Conservation (phyloP, 2,329 filamentous ascomycete species). For the Colletotrichum phormii region DNA sequence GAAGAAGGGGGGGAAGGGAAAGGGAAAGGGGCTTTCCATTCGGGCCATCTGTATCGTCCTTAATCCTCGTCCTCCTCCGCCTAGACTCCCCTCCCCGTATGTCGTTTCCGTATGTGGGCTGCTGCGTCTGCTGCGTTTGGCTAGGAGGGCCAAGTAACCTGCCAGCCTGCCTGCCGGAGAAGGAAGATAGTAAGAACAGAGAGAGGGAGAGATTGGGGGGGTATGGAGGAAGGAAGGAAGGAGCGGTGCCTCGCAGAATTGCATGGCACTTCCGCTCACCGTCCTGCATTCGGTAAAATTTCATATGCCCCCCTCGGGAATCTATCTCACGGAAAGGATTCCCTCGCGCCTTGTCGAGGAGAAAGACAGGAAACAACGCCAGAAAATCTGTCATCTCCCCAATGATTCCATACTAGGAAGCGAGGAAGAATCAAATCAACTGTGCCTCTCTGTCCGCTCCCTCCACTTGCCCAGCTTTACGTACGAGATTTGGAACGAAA, state of each 20-base stretch:
- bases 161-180: neutral
- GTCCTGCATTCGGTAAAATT: neutral
- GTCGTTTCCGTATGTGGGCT: neutral
- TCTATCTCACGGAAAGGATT: neutral
- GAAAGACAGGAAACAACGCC: neutral
- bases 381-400: neutral
- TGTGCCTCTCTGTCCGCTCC: constrained; percentile 2
- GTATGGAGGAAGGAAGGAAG: neutral
- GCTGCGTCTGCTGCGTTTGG: neutral
- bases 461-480: constrained; percentile 5
- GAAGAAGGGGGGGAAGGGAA: neutral
- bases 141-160: neutral
- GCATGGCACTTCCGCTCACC: neutral
- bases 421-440: neutral
- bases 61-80: neutral
- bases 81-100: neutral
- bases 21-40: neutral
- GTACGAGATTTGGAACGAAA: constrained; percentile 11
- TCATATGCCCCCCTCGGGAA: neutral
- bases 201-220: no score
- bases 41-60: neutral
- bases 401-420: neutral
- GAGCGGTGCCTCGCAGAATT: neutral
- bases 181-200: neutral
- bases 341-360: neutral